Base-by-base conservation (phyloP, 768 basidiomycete genomes). In the Psilocybe cubensis region DNA sequence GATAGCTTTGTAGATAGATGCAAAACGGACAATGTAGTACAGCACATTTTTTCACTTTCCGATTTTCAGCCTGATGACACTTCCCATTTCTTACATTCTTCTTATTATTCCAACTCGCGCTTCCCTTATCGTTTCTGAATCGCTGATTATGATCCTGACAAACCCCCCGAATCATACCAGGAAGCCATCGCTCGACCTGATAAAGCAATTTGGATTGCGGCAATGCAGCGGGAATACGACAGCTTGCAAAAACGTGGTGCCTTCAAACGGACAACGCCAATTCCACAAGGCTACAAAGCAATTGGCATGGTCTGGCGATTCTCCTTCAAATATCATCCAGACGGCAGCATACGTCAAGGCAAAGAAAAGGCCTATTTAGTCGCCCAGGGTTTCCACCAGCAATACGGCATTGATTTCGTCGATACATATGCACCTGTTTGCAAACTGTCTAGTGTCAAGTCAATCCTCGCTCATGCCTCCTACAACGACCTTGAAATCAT, bases 241-340 rank as follows among this genome's bases (percentile, higher is more conserved):
- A 64, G 64, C n/a, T 29, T 71, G 0, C 4, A 42, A 0, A 54
- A 63, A 2, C 60, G 64, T 40, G 64, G 66, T 2, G 70, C 76
- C 1, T 76, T 74, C 55, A 61, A 67, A 40, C 58, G 56, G 0
- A 55, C 61, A 0, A 28, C 27, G 4, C 42, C 41, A 1, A 57
- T 71, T 0, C 76, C 75, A 1, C 14, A 42, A 27, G 71, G 63
- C 20, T 57, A 63, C 0, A 70, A 67, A 23, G 58, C 71, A 0
- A 70, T 80, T 17, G 67, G 66, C 0, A 58, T 66, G 10, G 53
- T 56, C 3, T 78, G 77, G 77, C 74, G 75, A 1, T 77, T 68
- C 55, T 65, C 61, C 1, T 60, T 69, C 49, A 84, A 84, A 65
- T 62, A 57, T 29, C 66, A 81, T 57, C 53, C 67, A 1, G 57